Percentiles rank a stretch among this genome's conserved stretches.
Evolutionary conservation across 176 grass and related monocot genomes (phyloP).

Genomic region (Hordeum vulgare): DNA sequence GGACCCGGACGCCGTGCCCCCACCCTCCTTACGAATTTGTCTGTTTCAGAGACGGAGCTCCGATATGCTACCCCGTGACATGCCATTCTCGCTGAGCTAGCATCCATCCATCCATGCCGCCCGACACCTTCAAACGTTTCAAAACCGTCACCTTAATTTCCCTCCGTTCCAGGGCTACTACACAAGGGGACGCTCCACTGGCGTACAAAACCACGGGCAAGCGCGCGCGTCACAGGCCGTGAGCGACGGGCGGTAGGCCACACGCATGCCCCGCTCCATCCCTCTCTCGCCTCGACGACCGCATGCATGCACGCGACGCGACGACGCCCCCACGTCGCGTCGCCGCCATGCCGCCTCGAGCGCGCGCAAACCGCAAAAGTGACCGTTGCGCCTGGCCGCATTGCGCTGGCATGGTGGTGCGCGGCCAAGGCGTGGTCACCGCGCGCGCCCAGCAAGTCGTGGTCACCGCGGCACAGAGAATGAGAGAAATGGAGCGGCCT

Average conservation of each 20-base stretch:
- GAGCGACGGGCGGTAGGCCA: background rate
- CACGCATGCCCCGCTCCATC: background rate
- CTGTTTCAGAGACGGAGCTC: background rate
- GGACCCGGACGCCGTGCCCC: background rate
- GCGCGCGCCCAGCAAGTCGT: background rate
- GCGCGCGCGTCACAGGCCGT: background rate
- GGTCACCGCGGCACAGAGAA: background rate
- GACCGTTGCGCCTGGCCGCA: conserved; percentile 23
- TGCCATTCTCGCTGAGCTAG: conserved; percentile 22
- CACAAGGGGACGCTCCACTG: conserved; percentile 8
- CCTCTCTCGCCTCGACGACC: background rate
- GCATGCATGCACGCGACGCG: background rate
- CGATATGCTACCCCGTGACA: background rate
- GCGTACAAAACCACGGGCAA: background rate
- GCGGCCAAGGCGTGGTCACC: background rate
- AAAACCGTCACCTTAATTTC: background rate
- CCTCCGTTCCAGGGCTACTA: background rate
- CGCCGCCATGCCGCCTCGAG: background rate
- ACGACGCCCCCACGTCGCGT: background rate
- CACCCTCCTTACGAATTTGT: background rate
- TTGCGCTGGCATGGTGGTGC: background rate
- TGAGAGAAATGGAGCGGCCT: background rate
- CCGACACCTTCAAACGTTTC: conserved; percentile 28
- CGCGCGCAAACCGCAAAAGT: background rate
- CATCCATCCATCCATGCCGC: background rate